phyloP scores from a whole-genome alignment of 768 basidiomycete genomes.

The Rhizopogon vesiculosus region DNA sequence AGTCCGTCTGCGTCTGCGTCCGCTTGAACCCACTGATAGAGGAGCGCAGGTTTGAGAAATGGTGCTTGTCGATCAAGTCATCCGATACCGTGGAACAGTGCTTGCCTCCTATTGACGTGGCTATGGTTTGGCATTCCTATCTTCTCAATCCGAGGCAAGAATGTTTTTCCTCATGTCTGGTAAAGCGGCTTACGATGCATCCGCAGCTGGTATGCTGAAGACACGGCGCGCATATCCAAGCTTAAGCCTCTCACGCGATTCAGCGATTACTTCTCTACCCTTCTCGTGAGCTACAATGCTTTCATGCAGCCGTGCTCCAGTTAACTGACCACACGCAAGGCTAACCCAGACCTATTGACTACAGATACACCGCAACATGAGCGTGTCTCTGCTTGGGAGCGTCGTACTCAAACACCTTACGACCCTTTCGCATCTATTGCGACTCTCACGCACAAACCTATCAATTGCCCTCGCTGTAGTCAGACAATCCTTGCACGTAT shows the following conservation, averaged over 20 bases:
- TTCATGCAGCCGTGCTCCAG: too few relatives aligned
- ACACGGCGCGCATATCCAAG: neutral
- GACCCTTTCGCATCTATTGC: constrained; percentile 23
- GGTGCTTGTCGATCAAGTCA: constrained; percentile 17
- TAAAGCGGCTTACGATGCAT: neutral
- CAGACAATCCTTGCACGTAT: constrained; percentile 14
- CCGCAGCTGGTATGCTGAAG: constrained; percentile 22
- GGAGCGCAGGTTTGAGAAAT: constrained; percentile 27
- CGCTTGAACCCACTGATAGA: neutral
- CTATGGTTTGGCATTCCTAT: constrained; percentile 39
- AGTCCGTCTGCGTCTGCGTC: neutral
- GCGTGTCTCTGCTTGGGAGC: constrained; percentile 3
- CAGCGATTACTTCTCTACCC: constrained; percentile 4
- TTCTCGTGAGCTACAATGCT: constrained; percentile 7
- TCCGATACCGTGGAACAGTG: neutral
- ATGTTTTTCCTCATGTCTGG: neutral
- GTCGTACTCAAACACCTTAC: constrained; percentile 12
- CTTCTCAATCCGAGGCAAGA: constrained; percentile 33
- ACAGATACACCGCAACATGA: neutral
- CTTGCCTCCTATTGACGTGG: constrained; percentile 23
- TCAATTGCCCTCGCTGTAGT: constrained; percentile 28
- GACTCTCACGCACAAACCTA: constrained; percentile 10
- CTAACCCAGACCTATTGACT: neutral
- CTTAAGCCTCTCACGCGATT: neutral
- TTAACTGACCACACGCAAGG: neutral